A percentile compares a stretch with the other conserved stretches of the same genome.
phyloP scores from a whole-genome alignment of 169 alveolate genomes.

The Babesia ovis region DNA sequence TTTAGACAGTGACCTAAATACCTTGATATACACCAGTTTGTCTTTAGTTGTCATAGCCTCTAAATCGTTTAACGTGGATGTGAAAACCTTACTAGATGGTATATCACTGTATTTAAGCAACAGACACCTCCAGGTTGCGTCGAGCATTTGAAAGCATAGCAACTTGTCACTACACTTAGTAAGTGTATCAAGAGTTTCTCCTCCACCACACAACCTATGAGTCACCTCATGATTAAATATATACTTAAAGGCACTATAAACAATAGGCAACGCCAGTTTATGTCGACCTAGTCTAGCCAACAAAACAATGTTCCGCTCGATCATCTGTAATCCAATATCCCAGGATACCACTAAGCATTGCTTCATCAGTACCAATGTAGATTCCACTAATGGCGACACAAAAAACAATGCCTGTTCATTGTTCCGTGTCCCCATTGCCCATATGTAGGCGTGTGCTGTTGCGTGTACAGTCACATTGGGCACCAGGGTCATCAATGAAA shows the following conservation, averaged over 20 bases:
- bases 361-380: slow-evolving; percentile 5
- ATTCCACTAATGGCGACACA: slow-evolving; percentile 24
- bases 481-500: slow-evolving; percentile 1
- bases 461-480: slow-evolving; percentile 9
- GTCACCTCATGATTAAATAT: slow-evolving; percentile 5
- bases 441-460: slow-evolving; percentile 14
- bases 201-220: neutral
- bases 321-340: neutral
- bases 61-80: neutral
- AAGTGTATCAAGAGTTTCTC: too few species aligned
- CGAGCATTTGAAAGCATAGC: slow-evolving; percentile 1
- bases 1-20: slow-evolving; percentile 15
- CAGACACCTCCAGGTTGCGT: slow-evolving; percentile 31
- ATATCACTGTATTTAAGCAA: slow-evolving; percentile 25
- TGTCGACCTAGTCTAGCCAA: slow-evolving; percentile 19
- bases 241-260: slow-evolving; percentile 18
- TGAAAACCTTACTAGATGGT: slow-evolving; percentile 4
- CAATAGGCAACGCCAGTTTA: slow-evolving; percentile 16
- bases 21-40: slow-evolving; percentile 8
- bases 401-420: slow-evolving; percentile 31
- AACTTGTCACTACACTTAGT: neutral
- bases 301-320: slow-evolving; percentile 23
- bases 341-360: neutral
- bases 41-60: slow-evolving; percentile 9
- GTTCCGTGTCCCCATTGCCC: neutral